Evolutionary conservation across 179 eudicot species (phyloP).

Genomic region (Silene vulgaris): DNA sequence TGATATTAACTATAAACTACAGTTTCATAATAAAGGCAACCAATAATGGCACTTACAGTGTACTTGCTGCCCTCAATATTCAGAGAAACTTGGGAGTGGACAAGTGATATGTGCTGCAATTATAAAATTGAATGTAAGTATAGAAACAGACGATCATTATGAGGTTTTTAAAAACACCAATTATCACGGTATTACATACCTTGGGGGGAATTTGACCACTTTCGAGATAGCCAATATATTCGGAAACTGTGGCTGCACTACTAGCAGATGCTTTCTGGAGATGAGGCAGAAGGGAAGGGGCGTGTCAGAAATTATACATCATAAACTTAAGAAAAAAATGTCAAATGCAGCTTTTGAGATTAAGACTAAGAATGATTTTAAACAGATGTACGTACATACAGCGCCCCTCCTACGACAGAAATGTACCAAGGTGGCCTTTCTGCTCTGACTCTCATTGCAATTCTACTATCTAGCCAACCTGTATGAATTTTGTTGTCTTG

Average conservation of each 20-base stretch:
- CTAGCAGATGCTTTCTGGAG: constrained; percentile 97
- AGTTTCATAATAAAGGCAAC: not conserved
- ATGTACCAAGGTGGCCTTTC: constrained; percentile 99
- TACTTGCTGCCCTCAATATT: constrained; percentile 99
- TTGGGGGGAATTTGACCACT: constrained; percentile 99
- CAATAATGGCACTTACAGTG: constrained; percentile 50
- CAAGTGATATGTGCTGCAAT: constrained; percentile 99
- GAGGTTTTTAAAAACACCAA: constrained; percentile 1
- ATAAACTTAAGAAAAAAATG: not conserved
- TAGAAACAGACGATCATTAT: constrained; percentile 1
- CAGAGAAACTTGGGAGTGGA: constrained; percentile 79
- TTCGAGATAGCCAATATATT: constrained; percentile 94
- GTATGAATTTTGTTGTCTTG: constrained; percentile 93
- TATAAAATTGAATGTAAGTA: not conserved
- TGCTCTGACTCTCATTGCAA: constrained; percentile 99
- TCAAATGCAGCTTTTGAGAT: constrained; percentile 6
- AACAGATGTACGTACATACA: constrained; percentile 60
- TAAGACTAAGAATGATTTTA: not conserved
- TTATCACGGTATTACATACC: constrained; percentile 37
- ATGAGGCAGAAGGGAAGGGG: constrained; percentile 13
- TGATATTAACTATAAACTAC: not conserved
- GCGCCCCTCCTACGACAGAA: constrained; percentile 98
- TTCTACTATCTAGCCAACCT: constrained; percentile 99
- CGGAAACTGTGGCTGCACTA: constrained; percentile 94
- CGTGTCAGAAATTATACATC: not conserved